phyloP scores from a whole-genome alignment of 768 basidiomycete species.

The Collybia sp. region DNA sequence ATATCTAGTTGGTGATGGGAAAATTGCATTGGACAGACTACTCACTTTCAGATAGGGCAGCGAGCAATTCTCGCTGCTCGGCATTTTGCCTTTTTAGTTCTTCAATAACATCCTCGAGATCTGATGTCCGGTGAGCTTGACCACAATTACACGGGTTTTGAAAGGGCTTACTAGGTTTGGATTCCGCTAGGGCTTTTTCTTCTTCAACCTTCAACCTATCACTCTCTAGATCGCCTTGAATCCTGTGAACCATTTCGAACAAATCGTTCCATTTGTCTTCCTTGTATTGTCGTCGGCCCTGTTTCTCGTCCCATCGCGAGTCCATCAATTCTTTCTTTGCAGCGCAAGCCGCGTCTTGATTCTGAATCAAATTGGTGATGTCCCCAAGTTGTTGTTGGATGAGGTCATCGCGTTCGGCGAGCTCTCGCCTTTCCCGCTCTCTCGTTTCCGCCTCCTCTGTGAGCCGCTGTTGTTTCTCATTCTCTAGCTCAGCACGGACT shows the following conservation, averaged over 20 bases:
- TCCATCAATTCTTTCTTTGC: slow-evolving; percentile 60
- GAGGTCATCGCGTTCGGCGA: slow-evolving; percentile 54
- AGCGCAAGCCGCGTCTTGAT: slow-evolving; percentile 55
- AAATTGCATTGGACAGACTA: slow-evolving; percentile 4
- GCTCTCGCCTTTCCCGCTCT: slow-evolving; percentile 55
- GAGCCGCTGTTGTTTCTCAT: slow-evolving; percentile 52
- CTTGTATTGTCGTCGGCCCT: slow-evolving; percentile 51
- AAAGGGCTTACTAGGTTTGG: slow-evolving; percentile 47
- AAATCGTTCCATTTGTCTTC: slow-evolving; percentile 53
- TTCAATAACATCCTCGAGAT: slow-evolving; percentile 55
- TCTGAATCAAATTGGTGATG: slow-evolving; percentile 68
- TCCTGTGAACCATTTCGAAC: slow-evolving; percentile 54
- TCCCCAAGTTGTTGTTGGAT: slow-evolving; percentile 61
- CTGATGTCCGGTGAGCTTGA: slow-evolving; percentile 23
- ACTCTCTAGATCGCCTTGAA: slow-evolving; percentile 50
- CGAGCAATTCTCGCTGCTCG: slow-evolving; percentile 55
- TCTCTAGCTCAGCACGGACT: slow-evolving; percentile 55
- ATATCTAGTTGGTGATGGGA: slow-evolving; percentile 4
- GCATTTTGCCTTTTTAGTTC: slow-evolving; percentile 54
- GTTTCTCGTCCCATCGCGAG: slow-evolving; percentile 59
- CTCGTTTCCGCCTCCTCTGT: slow-evolving; percentile 59
- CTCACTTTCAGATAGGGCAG: slow-evolving; percentile 52
- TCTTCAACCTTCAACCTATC: slow-evolving; percentile 50
- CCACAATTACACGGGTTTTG: slow-evolving; percentile 7
- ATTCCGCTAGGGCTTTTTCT: slow-evolving; percentile 44